These are phyloP conservation scores for Rhynchospora breviuscula DNA, from an alignment of 176 grass and related monocot species.

Conservation along the genomic window DNA sequence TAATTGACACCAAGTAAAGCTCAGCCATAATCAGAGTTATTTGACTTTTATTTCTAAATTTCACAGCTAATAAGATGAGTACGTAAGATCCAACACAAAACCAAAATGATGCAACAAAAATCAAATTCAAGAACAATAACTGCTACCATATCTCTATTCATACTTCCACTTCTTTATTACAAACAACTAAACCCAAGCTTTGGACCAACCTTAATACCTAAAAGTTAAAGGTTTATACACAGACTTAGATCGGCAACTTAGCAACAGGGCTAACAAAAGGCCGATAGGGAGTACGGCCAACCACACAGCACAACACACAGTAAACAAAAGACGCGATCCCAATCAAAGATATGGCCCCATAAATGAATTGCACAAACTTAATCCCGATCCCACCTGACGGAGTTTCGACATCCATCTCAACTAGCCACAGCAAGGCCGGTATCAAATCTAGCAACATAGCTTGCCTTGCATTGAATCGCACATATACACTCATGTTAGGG, in stretches of 20 bases:
- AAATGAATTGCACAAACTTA: slow-evolving; percentile 23
- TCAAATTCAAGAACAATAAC: too few relatives aligned
- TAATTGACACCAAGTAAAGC: not conserved
- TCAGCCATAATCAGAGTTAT: not conserved
- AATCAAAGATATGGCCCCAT: slow-evolving; percentile 23
- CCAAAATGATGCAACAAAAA: not conserved
- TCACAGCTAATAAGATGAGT: not conserved
- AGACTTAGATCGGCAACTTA: too few relatives aligned
- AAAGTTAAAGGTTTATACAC: too few relatives aligned
- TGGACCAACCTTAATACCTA: too few relatives aligned
- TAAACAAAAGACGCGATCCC: slow-evolving; percentile 26
- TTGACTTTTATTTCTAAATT: not conserved
- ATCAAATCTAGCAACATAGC: slow-evolving; percentile 20
- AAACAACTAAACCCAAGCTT: too few relatives aligned
- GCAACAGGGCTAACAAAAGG: not conserved
- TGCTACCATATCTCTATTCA: too few relatives aligned
- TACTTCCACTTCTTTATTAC: too few relatives aligned
- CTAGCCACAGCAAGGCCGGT: not conserved
- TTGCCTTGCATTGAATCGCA: slow-evolving; percentile 31
- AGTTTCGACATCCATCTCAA: slow-evolving; percentile 22
- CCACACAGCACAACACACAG: slow-evolving; percentile 23
- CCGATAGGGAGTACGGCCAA: slow-evolving; percentile 30
- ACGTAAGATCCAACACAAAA: too few relatives aligned
- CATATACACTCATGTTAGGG: slow-evolving; percentile 25
- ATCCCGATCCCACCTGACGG: slow-evolving; percentile 20